These are phyloP conservation scores for Isochrysis galbana DNA, from an alignment of 78 protist genomes.

Conservation along the genomic window DNA sequence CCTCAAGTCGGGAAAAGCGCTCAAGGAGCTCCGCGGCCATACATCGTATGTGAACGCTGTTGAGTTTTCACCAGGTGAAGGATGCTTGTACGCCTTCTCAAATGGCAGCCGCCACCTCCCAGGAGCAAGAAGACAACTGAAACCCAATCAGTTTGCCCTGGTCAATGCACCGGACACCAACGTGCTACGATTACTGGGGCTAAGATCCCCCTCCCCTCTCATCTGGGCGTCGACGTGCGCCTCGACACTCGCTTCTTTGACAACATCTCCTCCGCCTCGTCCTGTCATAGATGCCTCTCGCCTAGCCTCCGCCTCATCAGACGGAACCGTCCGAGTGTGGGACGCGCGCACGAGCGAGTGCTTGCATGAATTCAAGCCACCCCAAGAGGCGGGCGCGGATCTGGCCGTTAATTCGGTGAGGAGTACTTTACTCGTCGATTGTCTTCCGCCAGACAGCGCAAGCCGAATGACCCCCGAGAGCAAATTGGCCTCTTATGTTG, in stretches of 20 bases:
- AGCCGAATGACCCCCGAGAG: no score
- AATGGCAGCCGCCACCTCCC: no score
- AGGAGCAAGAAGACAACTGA: no score
- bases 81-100: no score
- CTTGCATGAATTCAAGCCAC: conserved; percentile 44
- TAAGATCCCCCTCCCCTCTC: neutral
- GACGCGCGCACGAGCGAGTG: conserved; percentile 74
- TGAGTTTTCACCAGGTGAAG: no score
- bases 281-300: conserved; percentile 35
- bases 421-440: no score
- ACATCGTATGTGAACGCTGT: conserved; percentile 67
- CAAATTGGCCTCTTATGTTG: no score
- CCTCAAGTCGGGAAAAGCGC: conserved; percentile 71
- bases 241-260: neutral
- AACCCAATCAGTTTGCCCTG: no score
- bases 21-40: conserved; percentile 82
- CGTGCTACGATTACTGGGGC: no score
- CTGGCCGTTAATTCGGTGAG: conserved; percentile 42
- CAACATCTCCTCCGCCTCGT: neutral
- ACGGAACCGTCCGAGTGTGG: conserved; percentile 76
- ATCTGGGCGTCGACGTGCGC: neutral
- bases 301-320: conserved; percentile 60
- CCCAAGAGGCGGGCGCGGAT: conserved; percentile 30
- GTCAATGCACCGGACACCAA: no score
- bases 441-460: no score